These are phyloP conservation scores for Candida freyschussii DNA, from an alignment of 1,139 yeast species.

Conservation along the genomic window DNA sequence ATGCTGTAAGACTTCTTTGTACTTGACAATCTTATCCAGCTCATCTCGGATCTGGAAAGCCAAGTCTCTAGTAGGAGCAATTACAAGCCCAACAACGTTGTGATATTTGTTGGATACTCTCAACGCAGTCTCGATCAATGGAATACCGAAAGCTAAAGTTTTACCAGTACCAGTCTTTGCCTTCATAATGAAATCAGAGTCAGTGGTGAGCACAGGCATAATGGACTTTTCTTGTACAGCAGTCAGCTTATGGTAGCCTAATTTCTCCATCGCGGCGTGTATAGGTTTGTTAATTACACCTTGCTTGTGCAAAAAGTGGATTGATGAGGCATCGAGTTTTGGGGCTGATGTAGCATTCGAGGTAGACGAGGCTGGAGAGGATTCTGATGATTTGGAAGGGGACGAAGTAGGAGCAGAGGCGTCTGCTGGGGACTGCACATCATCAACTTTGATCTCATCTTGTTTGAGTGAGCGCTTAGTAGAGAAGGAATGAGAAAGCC, in stretches of 20 bases:
- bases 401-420: neutral
- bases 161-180: constrained; percentile 97
- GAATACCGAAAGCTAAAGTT: constrained; percentile 82
- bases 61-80: constrained; percentile 90
- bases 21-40: constrained; percentile 40
- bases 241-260: constrained; percentile 52
- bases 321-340: constrained; percentile 16
- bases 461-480: constrained; percentile 3
- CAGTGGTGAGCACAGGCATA: constrained; percentile 54
- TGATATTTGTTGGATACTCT: constrained; percentile 27
- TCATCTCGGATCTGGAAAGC: constrained; percentile 82
- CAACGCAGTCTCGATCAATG: constrained; percentile 58
- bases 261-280: constrained; percentile 33
- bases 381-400: too few species aligned
- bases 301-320: constrained; percentile 16
- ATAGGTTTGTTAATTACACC: constrained; percentile 17
- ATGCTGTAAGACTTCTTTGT: constrained; percentile 30
- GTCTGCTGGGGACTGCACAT: constrained; percentile 1
- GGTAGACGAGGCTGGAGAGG: too few species aligned
- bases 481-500: constrained; percentile 7
- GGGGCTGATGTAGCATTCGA: constrained; percentile 1
- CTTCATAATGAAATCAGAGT: constrained; percentile 71
- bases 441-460: neutral
- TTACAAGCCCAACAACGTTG: constrained; percentile 55
- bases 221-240: constrained; percentile 76